phyloP scores from a whole-genome alignment of 192 early-diverging fungal species.

The Coemansia sp. region DNA sequence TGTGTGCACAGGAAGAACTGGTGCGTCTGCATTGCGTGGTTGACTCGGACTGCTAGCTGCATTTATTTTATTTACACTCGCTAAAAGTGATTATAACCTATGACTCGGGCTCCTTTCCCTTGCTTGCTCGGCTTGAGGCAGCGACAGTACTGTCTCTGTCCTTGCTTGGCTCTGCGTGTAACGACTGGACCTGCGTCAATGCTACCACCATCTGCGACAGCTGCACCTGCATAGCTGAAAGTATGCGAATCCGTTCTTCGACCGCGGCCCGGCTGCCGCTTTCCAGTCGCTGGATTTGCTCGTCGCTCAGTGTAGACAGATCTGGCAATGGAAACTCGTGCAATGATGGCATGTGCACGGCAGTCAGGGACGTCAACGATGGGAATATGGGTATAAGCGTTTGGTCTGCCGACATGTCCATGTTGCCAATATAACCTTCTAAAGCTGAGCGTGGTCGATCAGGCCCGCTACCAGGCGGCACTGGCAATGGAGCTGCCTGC shows the following conservation, averaged over 20 bases:
- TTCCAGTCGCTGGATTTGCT: conserved; percentile 59
- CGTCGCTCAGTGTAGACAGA: conserved; percentile 57
- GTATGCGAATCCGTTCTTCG: conserved; percentile 62
- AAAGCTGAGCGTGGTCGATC: background rate
- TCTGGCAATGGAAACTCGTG: conserved; percentile 46
- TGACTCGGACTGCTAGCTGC: background rate
- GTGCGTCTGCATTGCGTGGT: conserved; percentile 27
- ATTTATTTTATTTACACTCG: conserved; percentile 9
- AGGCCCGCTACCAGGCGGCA: background rate
- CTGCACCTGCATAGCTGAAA: conserved; percentile 64
- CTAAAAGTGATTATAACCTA: conserved; percentile 5
- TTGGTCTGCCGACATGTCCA: background rate
- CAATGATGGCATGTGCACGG: conserved; percentile 27
- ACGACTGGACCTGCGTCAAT: conserved; percentile 47
- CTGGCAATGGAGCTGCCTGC: background rate
- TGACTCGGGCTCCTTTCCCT: conserved; percentile 26
- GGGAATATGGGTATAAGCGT: conserved; percentile 38
- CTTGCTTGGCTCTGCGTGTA: background rate
- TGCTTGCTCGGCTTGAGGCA: background rate
- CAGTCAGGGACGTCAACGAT: background rate
- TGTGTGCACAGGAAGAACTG: conserved; percentile 43
- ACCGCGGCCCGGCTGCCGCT: conserved; percentile 62
- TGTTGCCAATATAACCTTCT: background rate
- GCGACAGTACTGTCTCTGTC: background rate
- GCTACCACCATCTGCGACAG: conserved; percentile 54